phyloP scores from a whole-genome alignment of 169 alveolate genomes.

The Cryptosporidium sp. region DNA sequence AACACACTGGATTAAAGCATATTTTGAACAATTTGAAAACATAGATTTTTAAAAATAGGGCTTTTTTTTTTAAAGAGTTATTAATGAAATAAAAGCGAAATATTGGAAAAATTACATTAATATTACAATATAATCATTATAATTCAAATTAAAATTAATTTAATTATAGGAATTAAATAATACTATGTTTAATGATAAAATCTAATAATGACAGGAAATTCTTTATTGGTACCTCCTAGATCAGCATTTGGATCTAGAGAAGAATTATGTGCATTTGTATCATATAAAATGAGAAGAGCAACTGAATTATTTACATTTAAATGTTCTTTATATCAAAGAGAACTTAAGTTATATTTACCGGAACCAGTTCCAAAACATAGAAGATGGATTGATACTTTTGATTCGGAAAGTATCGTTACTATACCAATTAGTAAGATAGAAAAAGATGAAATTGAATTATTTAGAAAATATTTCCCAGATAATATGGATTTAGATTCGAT shows the following conservation, averaged over 20 bases:
- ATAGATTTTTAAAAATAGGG: not conserved
- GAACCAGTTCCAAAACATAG: slow-evolving; percentile 76
- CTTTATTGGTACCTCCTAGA: slow-evolving; percentile 66
- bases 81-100: not conserved
- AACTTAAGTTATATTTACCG: slow-evolving; percentile 56
- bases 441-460: slow-evolving; percentile 62
- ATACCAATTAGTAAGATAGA: slow-evolving; percentile 72
- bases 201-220: slow-evolving; percentile 24
- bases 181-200: not conserved
- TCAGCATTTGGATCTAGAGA: slow-evolving; percentile 64
- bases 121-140: not conserved
- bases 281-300: slow-evolving; percentile 75
- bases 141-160: not conserved
- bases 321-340: slow-evolving; percentile 72
- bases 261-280: slow-evolving; percentile 72
- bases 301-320: slow-evolving; percentile 68
- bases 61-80: not conserved
- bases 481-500: slow-evolving; percentile 64
- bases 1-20: not conserved
- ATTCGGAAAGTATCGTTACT: slow-evolving; percentile 66
- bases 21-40: not conserved
- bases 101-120: not conserved
- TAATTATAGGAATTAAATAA: not conserved
- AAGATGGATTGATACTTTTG: slow-evolving; percentile 76
- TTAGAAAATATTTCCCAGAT: slow-evolving; percentile 43